Evolutionary conservation across 2,329 filamentous ascomycete genomes (phyloP).

Genomic region (Neofusicoccum cordaticola): DNA sequence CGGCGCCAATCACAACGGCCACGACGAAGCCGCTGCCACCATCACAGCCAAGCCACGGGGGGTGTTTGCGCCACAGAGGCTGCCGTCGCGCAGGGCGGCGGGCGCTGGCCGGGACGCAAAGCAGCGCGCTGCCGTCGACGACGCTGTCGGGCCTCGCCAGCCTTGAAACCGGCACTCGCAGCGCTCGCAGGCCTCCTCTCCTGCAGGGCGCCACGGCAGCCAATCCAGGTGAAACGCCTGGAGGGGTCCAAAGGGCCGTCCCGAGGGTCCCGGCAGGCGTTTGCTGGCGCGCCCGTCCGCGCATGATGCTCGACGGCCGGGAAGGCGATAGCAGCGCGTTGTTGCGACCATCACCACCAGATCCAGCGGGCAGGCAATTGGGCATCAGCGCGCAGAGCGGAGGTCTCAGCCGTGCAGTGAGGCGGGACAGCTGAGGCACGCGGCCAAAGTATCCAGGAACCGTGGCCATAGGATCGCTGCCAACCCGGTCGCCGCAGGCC

Average conservation of each 20-base stretch:
- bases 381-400: background rate
- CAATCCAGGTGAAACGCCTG: background rate
- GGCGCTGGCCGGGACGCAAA: background rate
- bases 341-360: too few relatives aligned
- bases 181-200: background rate
- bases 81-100: background rate
- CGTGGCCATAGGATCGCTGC: background rate
- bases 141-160: background rate
- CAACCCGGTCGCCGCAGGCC: background rate
- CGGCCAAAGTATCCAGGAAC: background rate
- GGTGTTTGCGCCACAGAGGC: background rate
- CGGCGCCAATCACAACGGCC: constrained; percentile 9
- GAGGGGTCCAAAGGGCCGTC: background rate
- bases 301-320: background rate
- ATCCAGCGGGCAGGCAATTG: background rate
- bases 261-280: background rate
- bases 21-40: background rate
- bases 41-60: background rate
- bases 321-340: background rate
- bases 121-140: background rate
- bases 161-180: background rate
- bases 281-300: background rate
- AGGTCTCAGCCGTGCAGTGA: background rate
- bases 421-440: background rate
- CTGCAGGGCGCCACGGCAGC: background rate